Conservation (phyloP, 2,329 filamentous ascomycete species). For the Fusarium tjaetaba region DNA sequence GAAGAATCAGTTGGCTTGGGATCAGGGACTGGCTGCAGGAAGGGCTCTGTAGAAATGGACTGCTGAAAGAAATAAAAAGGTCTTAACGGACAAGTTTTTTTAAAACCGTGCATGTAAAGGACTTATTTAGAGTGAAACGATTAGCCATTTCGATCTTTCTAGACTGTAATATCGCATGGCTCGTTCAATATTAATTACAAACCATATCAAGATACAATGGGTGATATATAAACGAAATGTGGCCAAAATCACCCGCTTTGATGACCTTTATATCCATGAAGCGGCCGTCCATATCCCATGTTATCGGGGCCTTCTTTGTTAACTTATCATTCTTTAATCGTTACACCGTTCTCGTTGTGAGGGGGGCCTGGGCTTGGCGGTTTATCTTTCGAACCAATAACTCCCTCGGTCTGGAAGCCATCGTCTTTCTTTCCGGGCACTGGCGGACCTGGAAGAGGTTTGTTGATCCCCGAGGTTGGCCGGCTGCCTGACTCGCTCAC, state of each 20-base stretch:
- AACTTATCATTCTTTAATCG: conserved; percentile 21
- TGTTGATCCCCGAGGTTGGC: conserved; percentile 30
- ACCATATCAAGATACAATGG: not conserved
- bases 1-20: conserved; percentile 1
- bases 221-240: not conserved
- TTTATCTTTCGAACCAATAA: conserved; percentile 40
- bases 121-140: not conserved
- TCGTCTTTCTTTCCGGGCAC: conserved; percentile 32
- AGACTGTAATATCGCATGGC: not conserved
- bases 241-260: conserved; percentile 5
- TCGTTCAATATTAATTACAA: conserved; percentile 3
- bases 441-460: conserved; percentile 20
- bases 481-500: conserved; percentile 45
- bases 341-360: not conserved
- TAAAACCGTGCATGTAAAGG: not conserved
- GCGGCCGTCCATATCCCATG: not conserved
- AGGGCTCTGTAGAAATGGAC: conserved; percentile 19
- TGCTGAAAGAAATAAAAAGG: not conserved
- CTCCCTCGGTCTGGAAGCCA: conserved; percentile 43
- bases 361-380: conserved; percentile 11
- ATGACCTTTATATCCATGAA: conserved; percentile 20
- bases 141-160: not conserved
- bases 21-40: conserved; percentile 18
- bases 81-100: not conserved
- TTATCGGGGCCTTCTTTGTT: not conserved